Evolutionary conservation across 139 green algal genomes (phyloP), one percentile per base, ranked within the genome.

Genomic region (Chlorella sp.): DNA sequence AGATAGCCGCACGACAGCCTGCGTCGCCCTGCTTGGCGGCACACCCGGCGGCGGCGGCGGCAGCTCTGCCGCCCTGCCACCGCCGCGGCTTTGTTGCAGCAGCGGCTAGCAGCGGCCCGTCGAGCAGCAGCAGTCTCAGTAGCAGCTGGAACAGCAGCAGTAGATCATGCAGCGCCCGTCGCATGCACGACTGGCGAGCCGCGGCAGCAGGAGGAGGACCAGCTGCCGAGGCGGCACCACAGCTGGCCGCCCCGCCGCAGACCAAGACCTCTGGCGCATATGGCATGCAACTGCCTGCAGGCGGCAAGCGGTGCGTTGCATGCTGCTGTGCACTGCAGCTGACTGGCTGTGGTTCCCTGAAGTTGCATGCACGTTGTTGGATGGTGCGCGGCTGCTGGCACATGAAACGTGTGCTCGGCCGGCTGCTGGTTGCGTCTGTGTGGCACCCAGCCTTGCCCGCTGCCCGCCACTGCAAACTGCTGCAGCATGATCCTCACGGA

Each of bases 401-500:
- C 30, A 20, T 24, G 22, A n/a, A 20, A 20, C 56, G 22, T 65
- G 56, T 16, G 56, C 56, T 20, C n/a, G n/a, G n/a, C n/a, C n/a
- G n/a, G n/a, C n/a, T n/a, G n/a, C n/a, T n/a, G n/a, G n/a, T n/a
- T n/a, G n/a, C n/a, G n/a, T n/a, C n/a, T 20, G 17, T 75, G 68
- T 76, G 24, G 69, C 1, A 36, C 13, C n/a, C 24, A 7, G 46
- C 46, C 46, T 54, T 7, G 8, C 8, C 46, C 46, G 46, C 46
- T 11, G 46, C 46, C 7, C 46, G 11, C 11, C 11, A 7, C 46
- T 11, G 30, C 65, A 16, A 36, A 19, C 41, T 72, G 30, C 41
- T 54, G 64, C 89, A 91, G 89, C 64, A 83, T 95, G 56, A 75
- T 95, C 20, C 54, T 95, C 14, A 83, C 89, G 51, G 92, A 95